Evolutionary conservation across 1,139 yeast species (phyloP), one percentile per base, ranked within the genome.

Genomic region (Hemisphaericaspora lyxosophila): DNA sequence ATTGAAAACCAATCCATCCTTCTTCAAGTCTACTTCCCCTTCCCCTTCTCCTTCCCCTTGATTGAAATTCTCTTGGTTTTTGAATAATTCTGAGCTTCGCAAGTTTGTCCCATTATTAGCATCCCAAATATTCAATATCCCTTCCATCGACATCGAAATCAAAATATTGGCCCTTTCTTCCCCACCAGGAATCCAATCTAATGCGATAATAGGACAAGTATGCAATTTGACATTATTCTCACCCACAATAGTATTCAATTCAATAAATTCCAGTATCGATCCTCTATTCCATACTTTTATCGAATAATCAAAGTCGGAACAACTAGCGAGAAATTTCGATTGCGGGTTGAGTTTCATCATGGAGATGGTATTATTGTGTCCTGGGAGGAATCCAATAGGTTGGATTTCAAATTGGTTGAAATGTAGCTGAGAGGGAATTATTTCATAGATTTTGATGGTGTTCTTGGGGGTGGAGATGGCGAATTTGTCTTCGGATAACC

Each of bases 271-370:
- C 39, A 74, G 78, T 15, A 78, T 61, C 19, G 79, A 73, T 16
- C 75, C 73, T 22, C 86, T 80, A 50, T 72, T 75, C 96, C 96
- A 89, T 12, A 88, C 67, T 49, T 87, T 75, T 8, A 88, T 70
- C 0, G 75, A 64, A 41, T 77, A 74, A 54, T 89, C 96, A 29
- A 46, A 53, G 54, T 86, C 95, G 2, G 94, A 81, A 11, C 86
- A 81, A 1, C 90, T 79, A 1, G 88, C 81, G 32, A 89, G 66
- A 29, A 82, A 57, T 46, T 76, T 78, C 4, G 75, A 64, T 2
- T 59, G 55, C 2, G 57, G 47, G 48, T 82, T 80, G 55, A 82
- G 86, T 29, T 63, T 60, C 12, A 85, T 64, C 4, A 64, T 63
- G n/a, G 85, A 72, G 11, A 86, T 73, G 1, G 79, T 67, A 36